Base-by-base conservation (phyloP, 2,329 filamentous ascomycete genomes). In the Trichoderma aggressivum region DNA sequence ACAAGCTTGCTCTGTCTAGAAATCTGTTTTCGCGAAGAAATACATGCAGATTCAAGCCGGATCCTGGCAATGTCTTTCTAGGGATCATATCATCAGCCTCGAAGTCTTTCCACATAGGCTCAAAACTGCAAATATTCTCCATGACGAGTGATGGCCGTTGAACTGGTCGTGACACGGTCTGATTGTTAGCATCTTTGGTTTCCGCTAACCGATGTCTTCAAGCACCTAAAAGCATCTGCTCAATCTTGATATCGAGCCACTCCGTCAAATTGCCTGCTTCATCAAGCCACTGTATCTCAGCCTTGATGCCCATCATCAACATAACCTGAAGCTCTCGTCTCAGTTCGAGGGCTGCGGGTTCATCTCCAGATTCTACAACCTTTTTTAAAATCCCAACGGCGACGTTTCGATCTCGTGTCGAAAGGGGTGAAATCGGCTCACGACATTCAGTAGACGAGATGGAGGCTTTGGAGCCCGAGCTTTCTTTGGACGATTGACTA, bases 231-330 rank as follows among this genome's bases (percentile, higher is more conserved):
- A 69, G 66, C 30, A 72, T 61, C 21, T 69, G 43, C 0, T 69
- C 70, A 8, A 89, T 78, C 63, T 82, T 80, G 2, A 73, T 66
- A 62, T 89, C 83, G 4, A 90, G 77, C 87, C 88, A 90, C 0
- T 74, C 39, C 0, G 81, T 79, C 6, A 89, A 75, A 62, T 86
- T 81, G 0, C 87, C 87, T 10, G 80, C 81, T 4, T 87, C 82
- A 69, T 92, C 90, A 7, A 93, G 80, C 21, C 89, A 86, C 76
- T 96, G 92, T 64, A 95, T 92, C 77, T 96, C 93, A 0, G 91
- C 91, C 76, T 95, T 96, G 61, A 90, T 75, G 66, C 91, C 91
- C 64, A 94, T 81, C 82, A 92, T 86, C 24, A 95, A 80, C 92
- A 95, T 94, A 1, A 85, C 75, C 76, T 94, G 92, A 18, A 95